Conservation (phyloP, 352 stramenopile genomes). For the Discostella stelligera region DNA sequence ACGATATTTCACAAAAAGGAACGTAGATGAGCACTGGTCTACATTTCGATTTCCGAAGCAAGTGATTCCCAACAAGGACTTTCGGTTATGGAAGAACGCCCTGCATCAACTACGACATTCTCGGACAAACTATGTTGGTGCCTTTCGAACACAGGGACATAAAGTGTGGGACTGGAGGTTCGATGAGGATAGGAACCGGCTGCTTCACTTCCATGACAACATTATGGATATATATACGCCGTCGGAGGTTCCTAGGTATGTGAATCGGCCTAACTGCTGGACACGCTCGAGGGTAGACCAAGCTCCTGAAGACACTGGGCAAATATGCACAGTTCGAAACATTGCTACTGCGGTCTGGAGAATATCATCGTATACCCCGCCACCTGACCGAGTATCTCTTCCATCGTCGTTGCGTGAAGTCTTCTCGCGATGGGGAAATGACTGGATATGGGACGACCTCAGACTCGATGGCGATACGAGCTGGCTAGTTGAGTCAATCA, state of each 20-base stretch:
- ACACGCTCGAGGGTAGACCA: background rate
- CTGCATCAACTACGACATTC: background rate
- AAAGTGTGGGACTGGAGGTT: slow-evolving; percentile 26
- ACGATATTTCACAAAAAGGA: slow-evolving; percentile 7
- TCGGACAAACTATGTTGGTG: background rate
- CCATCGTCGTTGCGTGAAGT: slow-evolving; percentile 3
- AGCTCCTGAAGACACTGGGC: no score
- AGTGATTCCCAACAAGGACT: background rate
- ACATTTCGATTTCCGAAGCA: background rate
- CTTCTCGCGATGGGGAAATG: background rate
- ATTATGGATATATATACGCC: slow-evolving; percentile 5
- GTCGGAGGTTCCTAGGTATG: background rate
- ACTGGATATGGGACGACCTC: slow-evolving; percentile 3
- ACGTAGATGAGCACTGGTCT: background rate
- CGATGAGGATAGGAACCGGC: background rate
- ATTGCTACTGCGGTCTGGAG: background rate
- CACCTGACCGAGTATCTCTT: no score
- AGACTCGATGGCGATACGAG: background rate
- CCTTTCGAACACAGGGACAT: slow-evolving; percentile 2
- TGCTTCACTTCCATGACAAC: background rate
- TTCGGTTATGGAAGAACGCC: background rate
- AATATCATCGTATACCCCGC: background rate
- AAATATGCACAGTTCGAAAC: background rate
- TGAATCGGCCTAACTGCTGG: slow-evolving; percentile 2
- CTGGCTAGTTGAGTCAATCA: slow-evolving; percentile 2